Conservation (phyloP, 2,329 filamentous ascomycete species). For the Penicillium nordicum region DNA sequence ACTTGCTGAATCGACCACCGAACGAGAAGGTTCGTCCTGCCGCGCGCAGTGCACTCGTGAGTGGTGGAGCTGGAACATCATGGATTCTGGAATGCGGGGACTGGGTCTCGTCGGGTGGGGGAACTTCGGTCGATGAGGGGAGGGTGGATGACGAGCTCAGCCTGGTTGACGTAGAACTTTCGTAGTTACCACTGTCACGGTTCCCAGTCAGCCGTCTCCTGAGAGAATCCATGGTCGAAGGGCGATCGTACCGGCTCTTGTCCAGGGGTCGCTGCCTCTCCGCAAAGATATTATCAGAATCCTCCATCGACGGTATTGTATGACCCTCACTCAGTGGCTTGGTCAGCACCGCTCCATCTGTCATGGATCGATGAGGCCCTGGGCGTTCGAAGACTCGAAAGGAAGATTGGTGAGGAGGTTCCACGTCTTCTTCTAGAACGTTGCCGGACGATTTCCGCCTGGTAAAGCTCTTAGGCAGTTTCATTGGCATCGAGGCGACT, state of each 20-base stretch:
- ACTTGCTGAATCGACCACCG: slow-evolving; percentile 42
- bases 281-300: slow-evolving; percentile 41
- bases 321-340: slow-evolving; percentile 36
- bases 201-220: slow-evolving; percentile 28
- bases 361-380: slow-evolving; percentile 42
- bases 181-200: slow-evolving; percentile 50
- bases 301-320: slow-evolving; percentile 37
- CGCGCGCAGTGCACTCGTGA: slow-evolving; percentile 43
- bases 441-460: slow-evolving; percentile 56
- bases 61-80: slow-evolving; percentile 40
- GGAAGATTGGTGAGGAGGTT: slow-evolving; percentile 41
- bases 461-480: slow-evolving; percentile 52
- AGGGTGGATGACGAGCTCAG: slow-evolving; percentile 55
- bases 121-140: slow-evolving; percentile 53
- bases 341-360: slow-evolving; percentile 36
- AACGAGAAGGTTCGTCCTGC: slow-evolving; percentile 55
- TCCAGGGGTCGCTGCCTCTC: slow-evolving; percentile 32
- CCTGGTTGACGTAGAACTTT: slow-evolving; percentile 49
- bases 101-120: slow-evolving; percentile 38
- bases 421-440: slow-evolving; percentile 50
- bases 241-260: slow-evolving; percentile 37
- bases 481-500: slow-evolving; percentile 49
- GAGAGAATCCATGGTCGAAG: slow-evolving; percentile 14
- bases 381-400: slow-evolving; percentile 55
- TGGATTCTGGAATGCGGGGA: slow-evolving; percentile 39